Conservation (phyloP, 140 eudicot genomes). For the Flaveria floridana region DNA sequence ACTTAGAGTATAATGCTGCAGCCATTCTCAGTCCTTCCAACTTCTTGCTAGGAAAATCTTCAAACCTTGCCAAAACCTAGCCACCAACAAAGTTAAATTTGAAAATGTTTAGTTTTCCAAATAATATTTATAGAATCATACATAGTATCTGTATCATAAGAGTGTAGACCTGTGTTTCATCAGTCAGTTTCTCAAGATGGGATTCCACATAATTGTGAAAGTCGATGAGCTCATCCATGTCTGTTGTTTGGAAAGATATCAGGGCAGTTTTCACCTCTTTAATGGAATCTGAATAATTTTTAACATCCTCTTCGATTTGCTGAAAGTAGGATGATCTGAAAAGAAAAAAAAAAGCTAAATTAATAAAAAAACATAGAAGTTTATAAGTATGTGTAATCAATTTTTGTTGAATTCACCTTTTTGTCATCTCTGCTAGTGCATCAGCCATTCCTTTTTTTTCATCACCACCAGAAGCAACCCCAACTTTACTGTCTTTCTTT, state of each 20-base stretch:
- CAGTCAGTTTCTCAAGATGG: slow-evolving; percentile 81
- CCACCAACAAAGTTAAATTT: not conserved
- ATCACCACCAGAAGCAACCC: slow-evolving; percentile 37
- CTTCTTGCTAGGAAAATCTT: slow-evolving; percentile 49
- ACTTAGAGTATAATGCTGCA: slow-evolving; percentile 42
- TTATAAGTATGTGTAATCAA: not conserved
- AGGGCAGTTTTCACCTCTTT: slow-evolving; percentile 58
- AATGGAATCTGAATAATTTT: slow-evolving; percentile 51
- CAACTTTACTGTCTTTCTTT: slow-evolving; percentile 55
- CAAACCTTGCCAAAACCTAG: slow-evolving; percentile 47
- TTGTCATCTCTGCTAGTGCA: slow-evolving; percentile 68
- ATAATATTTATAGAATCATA: not conserved
- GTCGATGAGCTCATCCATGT: slow-evolving; percentile 71
- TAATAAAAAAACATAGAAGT: not conserved
- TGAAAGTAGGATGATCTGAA: slow-evolving; percentile 80
- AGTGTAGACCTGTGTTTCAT: slow-evolving; percentile 77
- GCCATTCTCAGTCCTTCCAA: slow-evolving; percentile 55
- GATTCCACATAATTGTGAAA: slow-evolving; percentile 77
- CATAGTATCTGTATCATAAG: not conserved
- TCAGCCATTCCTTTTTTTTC: slow-evolving; percentile 60
- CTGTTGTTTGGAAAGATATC: slow-evolving; percentile 60
- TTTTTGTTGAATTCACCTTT: slow-evolving; percentile 35
- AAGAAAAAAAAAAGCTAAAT: slow-evolving; percentile 1
- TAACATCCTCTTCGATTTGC: slow-evolving; percentile 90
- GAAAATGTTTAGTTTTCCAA: not conserved